phyloP scores from a whole-genome alignment of 2,329 filamentous ascomycete species.

The Chrysoporthe cubensis region DNA sequence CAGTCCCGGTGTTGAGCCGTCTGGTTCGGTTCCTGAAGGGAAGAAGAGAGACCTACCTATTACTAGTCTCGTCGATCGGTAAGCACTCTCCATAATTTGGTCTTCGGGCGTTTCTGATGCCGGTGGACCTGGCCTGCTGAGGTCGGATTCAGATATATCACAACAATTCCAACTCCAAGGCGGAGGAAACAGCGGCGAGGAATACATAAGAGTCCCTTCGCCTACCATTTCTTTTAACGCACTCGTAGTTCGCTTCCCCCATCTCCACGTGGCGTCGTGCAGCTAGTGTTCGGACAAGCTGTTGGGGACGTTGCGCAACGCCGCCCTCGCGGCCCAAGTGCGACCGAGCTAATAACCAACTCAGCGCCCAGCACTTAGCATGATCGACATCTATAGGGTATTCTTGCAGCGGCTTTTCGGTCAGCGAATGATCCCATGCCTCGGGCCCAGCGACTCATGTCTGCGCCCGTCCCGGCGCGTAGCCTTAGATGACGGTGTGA shows the following conservation, averaged over 20 bases:
- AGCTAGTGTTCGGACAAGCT: slow-evolving; percentile 20
- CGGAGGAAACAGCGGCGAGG: no score
- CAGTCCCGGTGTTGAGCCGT: neutral
- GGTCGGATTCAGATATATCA: no score
- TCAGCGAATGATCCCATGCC: neutral
- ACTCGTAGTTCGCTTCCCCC: neutral
- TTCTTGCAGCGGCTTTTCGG: neutral
- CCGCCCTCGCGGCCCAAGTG: no score
- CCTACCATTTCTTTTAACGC: neutral
- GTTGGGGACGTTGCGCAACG: slow-evolving; percentile 25
- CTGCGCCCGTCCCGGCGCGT: neutral
- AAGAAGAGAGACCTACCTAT: neutral
- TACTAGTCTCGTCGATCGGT: neutral
- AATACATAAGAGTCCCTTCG: no score
- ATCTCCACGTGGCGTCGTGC: neutral
- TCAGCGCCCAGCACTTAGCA: no score
- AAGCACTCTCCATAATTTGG: neutral
- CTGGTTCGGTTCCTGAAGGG: neutral
- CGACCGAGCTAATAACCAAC: no score
- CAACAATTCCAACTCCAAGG: no score
- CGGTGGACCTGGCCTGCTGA: no score
- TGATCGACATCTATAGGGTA: neutral
- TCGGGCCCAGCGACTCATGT: neutral
- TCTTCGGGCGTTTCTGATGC: neutral
- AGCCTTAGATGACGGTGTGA: neutral